Evolutionary conservation across 306 rosid genomes (phyloP).

Genomic region (Ormosia semicastrata): DNA sequence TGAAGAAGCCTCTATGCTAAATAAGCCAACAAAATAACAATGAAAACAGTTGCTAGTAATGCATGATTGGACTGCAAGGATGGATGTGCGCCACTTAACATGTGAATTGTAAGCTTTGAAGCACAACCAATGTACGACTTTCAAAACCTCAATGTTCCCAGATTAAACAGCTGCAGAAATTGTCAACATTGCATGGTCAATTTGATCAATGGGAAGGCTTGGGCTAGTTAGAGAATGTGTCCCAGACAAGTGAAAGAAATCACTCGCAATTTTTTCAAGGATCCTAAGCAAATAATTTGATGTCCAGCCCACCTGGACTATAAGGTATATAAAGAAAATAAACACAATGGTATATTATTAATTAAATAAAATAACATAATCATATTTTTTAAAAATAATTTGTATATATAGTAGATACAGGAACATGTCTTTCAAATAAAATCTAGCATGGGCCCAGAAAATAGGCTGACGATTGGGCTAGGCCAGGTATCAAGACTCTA

Average conservation of each 20-base stretch:
- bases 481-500: background rate
- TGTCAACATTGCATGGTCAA: background rate
- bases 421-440: background rate
- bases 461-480: background rate
- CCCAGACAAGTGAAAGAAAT: background rate
- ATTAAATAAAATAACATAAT: background rate
- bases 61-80: background rate
- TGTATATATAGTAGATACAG: background rate
- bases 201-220: background rate
- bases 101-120: background rate
- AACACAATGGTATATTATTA: background rate
- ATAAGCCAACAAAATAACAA: constrained; percentile 5
- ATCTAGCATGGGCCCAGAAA: background rate
- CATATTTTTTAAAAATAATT: background rate
- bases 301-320: background rate
- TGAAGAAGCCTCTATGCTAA: background rate
- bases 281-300: background rate
- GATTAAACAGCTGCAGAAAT: background rate
- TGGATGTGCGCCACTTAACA: background rate
- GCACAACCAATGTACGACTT: background rate
- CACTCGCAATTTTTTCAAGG: background rate
- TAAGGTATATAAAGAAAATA: background rate
- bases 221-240: background rate
- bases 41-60: background rate
- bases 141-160: background rate